Conservation (phyloP, 345 rosid genomes). For the Noccaea bulbosa region DNA sequence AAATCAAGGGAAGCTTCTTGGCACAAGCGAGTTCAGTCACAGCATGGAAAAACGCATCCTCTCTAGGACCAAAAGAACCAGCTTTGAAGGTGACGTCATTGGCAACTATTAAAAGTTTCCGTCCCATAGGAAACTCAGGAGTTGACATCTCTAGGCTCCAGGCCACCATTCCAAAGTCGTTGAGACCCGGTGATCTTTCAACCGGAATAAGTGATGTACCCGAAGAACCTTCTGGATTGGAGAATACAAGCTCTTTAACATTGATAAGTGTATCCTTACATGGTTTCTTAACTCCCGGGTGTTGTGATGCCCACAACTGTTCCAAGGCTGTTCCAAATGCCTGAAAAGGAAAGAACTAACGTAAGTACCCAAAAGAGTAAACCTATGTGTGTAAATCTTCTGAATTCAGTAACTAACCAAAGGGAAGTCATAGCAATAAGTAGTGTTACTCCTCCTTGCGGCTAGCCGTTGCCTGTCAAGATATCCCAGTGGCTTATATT, state of each 20-base stretch:
- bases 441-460: conserved; percentile 86
- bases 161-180: conserved; percentile 97
- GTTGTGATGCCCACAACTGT: conserved; percentile 75
- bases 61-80: conserved; percentile 98
- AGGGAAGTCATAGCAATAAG: conserved; percentile 98
- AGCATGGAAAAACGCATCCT: conserved; percentile 95
- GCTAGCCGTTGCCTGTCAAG: conserved; percentile 81
- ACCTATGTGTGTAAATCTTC: conserved; percentile 3
- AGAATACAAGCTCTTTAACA: conserved; percentile 81
- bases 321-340: conserved; percentile 89
- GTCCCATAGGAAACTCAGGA: conserved; percentile 96
- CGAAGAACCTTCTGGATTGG: conserved; percentile 58
- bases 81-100: conserved; percentile 98
- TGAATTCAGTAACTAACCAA: conserved; percentile 59
- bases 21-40: conserved; percentile 93
- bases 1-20: conserved; percentile 85
- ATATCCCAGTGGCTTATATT: conserved; percentile 73
- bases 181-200: conserved; percentile 74
- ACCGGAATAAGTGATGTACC: conserved; percentile 63
- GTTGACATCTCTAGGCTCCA: conserved; percentile 93
- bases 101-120: conserved; percentile 73
- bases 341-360: conserved; percentile 52
- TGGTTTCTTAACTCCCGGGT: conserved; percentile 52
- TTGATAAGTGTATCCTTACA: conserved; percentile 56
- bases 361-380: conserved; percentile 10